Conservation (phyloP, 139 green algal species). For the Pleodorina starrii region DNA sequence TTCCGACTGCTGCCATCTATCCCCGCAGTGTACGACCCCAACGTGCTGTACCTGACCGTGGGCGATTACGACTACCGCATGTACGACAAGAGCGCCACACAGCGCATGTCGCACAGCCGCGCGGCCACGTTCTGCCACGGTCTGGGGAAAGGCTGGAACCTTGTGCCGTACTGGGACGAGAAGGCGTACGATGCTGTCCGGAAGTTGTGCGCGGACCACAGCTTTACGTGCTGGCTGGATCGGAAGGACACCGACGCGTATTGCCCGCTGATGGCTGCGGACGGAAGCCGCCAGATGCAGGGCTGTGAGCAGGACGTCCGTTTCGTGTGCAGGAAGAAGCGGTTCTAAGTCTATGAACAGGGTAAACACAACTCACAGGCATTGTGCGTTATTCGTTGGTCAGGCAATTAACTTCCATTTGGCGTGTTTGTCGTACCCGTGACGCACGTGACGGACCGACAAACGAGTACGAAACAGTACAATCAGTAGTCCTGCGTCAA, state of each 20-base stretch:
- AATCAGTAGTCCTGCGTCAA: too few species aligned
- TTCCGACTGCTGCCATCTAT: neutral
- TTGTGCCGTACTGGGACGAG: slow-evolving; percentile 13
- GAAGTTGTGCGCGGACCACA: slow-evolving; percentile 5
- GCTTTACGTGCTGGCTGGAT: slow-evolving; percentile 21
- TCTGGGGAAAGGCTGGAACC: slow-evolving; percentile 9
- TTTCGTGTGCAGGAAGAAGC: slow-evolving; percentile 24
- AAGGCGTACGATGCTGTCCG: neutral
- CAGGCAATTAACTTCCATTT: too few species aligned
- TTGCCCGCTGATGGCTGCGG: slow-evolving; percentile 6
- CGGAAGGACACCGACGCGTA: neutral
- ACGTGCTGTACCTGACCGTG: neutral
- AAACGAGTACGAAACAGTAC: too few species aligned
- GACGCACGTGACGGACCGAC: too few species aligned
- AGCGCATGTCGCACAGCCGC: neutral
- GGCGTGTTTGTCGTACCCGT: too few species aligned
- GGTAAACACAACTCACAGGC: too few species aligned
- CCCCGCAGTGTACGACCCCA: neutral
- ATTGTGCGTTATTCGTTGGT: too few species aligned
- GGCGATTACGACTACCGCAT: slow-evolving; percentile 28
- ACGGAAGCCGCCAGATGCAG: slow-evolving; percentile 2
- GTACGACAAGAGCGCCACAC: neutral
- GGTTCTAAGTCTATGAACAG: too few species aligned
- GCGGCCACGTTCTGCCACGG: neutral
- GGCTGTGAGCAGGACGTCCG: slow-evolving; percentile 24